phyloP scores from a whole-genome alignment of 345 rosid genomes.

The Populus alba region DNA sequence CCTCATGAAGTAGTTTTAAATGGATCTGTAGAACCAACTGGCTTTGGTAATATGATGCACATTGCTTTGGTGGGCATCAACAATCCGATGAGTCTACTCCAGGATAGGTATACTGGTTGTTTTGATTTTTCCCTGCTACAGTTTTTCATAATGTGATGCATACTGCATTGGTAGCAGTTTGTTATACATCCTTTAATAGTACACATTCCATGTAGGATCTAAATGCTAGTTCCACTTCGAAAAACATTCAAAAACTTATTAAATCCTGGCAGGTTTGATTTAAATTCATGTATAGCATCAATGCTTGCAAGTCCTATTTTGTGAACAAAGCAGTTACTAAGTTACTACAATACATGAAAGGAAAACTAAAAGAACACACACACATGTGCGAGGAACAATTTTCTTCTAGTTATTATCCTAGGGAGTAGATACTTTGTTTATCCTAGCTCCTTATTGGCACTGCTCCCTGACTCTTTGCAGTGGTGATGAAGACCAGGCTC shows the following conservation, averaged over 20 bases:
- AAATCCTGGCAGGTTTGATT: background rate
- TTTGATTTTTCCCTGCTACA: background rate
- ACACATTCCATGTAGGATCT: background rate
- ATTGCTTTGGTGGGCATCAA: conserved; percentile 91
- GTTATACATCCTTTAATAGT: background rate
- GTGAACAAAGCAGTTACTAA: background rate
- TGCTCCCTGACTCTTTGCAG: conserved; percentile 45
- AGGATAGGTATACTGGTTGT: conserved; percentile 70
- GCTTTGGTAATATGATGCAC: conserved; percentile 94
- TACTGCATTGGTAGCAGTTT: background rate
- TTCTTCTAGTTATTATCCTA: conserved; percentile 5
- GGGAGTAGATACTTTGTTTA: background rate
- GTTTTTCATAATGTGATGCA: background rate
- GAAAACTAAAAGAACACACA: background rate
- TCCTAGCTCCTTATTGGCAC: conserved; percentile 13
- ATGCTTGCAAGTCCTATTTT: background rate
- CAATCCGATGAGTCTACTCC: conserved; percentile 98
- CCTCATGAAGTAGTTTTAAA: conserved; percentile 40
- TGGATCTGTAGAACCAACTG: conserved; percentile 41
- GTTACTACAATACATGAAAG: background rate
- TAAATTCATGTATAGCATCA: background rate
- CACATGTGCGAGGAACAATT: background rate
- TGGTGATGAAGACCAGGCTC: conserved; percentile 99
- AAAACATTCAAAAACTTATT: background rate
- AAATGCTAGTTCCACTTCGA: background rate